A percentile compares a stretch with the other conserved stretches of the same genome.
phyloP scores from a whole-genome alignment of 306 rosid species.

The Medicago arabica region DNA sequence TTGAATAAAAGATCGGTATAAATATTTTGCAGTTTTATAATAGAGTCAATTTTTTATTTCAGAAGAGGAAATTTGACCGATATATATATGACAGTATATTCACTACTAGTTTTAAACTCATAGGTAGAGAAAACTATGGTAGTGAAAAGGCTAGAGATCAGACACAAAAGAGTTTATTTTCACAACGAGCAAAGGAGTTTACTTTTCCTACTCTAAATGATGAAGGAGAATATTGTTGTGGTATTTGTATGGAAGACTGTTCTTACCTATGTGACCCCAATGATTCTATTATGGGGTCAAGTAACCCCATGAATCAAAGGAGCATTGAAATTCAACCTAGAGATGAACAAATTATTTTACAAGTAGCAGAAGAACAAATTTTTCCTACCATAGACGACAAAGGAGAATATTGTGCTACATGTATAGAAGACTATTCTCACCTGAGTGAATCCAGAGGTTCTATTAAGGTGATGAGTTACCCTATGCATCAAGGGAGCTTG shows the following conservation, averaged over 20 bases:
- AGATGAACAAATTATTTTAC: background rate
- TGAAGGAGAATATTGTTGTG: slow-evolving; percentile 7
- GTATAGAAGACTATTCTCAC: background rate
- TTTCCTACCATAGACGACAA: slow-evolving; percentile 1
- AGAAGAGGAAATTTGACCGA: slow-evolving; percentile 33
- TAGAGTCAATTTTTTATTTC: background rate
- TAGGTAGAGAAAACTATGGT: background rate
- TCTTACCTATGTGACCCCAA: background rate
- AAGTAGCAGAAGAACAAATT: slow-evolving; percentile 3
- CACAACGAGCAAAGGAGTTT: background rate
- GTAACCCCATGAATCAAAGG: background rate
- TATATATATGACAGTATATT: slow-evolving; percentile 10
- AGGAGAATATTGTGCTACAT: background rate
- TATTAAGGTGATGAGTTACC: slow-evolving; percentile 26
- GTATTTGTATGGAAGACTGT: background rate
- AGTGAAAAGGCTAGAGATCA: background rate
- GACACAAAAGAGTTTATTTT: no score
- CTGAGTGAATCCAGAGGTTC: background rate
- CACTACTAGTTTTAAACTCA: slow-evolving; percentile 11
- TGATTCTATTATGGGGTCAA: slow-evolving; percentile 32
- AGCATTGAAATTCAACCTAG: slow-evolving; percentile 1
- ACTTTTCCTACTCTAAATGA: background rate
- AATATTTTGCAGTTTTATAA: no score
- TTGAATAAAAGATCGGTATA: no score
- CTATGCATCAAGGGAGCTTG: slow-evolving; percentile 4